phyloP scores from a whole-genome alignment of 352 stramenopile genomes.

The Phytophthora fragariaefolia region DNA sequence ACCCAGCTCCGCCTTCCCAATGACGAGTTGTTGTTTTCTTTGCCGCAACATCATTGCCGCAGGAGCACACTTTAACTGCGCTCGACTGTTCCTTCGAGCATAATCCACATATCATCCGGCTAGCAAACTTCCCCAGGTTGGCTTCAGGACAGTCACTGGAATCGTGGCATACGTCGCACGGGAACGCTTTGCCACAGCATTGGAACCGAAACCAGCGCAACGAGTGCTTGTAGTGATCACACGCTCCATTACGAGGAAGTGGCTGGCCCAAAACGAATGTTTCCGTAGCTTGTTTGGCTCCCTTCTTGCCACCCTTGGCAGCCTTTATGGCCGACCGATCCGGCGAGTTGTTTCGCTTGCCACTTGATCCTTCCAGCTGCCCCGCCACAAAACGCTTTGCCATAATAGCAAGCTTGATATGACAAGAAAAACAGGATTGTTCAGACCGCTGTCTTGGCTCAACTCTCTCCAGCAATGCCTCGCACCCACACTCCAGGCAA shows the following conservation, averaged over 20 bases:
- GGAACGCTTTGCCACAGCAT: conserved; percentile 83
- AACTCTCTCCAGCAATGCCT: conserved; percentile 67
- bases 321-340: conserved; percentile 18
- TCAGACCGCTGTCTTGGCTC: conserved; percentile 62
- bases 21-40: conserved; percentile 56
- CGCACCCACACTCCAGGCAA: conserved; percentile 69
- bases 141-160: conserved; percentile 71
- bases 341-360: conserved; percentile 22
- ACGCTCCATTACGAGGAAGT: conserved; percentile 72
- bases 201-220: conserved; percentile 87
- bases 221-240: conserved; percentile 84
- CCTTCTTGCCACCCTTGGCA: conserved; percentile 48
- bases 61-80: conserved; percentile 74
- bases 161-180: conserved; percentile 86
- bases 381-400: conserved; percentile 62
- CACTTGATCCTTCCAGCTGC: conserved; percentile 23
- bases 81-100: conserved; percentile 87
- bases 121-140: conserved; percentile 80
- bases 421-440: conserved; percentile 74
- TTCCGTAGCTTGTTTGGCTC: conserved; percentile 44
- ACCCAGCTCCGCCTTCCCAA: conserved; percentile 84
- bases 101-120: conserved; percentile 83
- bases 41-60: conserved; percentile 70
- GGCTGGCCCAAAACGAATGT: conserved; percentile 73
- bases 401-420: conserved; percentile 79